Conservation (phyloP, 2,329 filamentous ascomycete species). For the Alternaria viburni region DNA sequence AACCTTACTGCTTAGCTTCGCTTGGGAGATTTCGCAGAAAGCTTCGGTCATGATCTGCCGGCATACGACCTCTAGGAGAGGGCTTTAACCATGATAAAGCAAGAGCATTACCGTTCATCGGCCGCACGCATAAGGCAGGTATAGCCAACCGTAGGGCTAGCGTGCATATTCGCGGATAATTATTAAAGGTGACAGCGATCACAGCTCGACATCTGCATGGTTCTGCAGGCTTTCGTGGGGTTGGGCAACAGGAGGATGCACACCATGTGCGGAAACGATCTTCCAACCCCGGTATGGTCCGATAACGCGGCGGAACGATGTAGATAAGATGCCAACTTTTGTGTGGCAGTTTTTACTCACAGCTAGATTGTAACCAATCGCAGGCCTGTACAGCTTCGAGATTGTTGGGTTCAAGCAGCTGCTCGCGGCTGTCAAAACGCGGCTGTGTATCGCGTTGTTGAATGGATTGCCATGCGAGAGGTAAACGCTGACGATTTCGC, state of each 20-base stretch:
- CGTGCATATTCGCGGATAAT: neutral
- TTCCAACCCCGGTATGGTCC: neutral
- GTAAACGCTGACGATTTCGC: neutral
- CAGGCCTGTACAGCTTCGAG: neutral
- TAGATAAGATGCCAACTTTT: constrained; percentile 29
- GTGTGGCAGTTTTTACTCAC: constrained; percentile 10
- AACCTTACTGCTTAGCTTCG: neutral
- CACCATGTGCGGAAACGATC: constrained; percentile 20
- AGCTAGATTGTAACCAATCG: neutral
- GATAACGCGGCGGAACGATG: constrained; percentile 14
- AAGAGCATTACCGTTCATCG: constrained; percentile 1
- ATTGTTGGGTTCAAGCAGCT: neutral
- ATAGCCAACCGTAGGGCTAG: constrained; percentile 7
- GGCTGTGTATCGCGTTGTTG: neutral
- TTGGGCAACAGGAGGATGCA: constrained; percentile 1
- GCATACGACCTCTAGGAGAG: neutral
- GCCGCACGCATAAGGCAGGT: constrained; percentile 9
- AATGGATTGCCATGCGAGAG: neutral
- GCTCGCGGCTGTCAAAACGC: neutral
- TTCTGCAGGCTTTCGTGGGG: constrained; percentile 9
- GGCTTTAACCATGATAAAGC: constrained; percentile 17
- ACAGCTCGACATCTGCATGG: constrained; percentile 18
- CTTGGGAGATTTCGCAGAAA: neutral
- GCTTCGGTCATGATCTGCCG: neutral
- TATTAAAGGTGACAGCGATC: neutral